Percentiles rank a stretch among this genome's conserved stretches.
phyloP scores from a whole-genome alignment of 176 grass and related monocot species.

The Phoenix dactylifera region DNA sequence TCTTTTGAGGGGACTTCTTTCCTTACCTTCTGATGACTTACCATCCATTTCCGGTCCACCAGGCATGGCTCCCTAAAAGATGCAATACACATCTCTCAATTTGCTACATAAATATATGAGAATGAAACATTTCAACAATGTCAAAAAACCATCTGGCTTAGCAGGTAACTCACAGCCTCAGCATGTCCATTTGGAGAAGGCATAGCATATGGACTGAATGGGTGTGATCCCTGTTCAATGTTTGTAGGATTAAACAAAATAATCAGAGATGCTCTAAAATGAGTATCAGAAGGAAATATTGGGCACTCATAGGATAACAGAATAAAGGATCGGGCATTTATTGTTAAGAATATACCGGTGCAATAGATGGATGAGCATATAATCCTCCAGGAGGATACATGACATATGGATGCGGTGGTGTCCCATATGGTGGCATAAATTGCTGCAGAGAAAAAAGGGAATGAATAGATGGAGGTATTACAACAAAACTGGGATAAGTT shows the following conservation, averaged over 20 bases:
- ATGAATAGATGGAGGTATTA: slow-evolving; percentile 15
- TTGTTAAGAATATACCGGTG: slow-evolving; percentile 47
- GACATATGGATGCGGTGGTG: slow-evolving; percentile 57
- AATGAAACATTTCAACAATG: no score
- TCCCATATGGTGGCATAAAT: slow-evolving; percentile 89
- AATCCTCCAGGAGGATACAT: slow-evolving; percentile 93
- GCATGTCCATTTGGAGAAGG: slow-evolving; percentile 57
- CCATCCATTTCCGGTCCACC: slow-evolving; percentile 49
- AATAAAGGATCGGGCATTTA: not conserved
- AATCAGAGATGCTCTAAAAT: no score
- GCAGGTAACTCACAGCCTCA: slow-evolving; percentile 58
- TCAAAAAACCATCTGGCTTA: no score
- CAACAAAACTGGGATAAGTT: slow-evolving; percentile 3
- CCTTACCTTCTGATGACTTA: slow-evolving; percentile 71
- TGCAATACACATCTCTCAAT: not conserved
- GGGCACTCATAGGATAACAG: not conserved
- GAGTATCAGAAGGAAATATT: no score
- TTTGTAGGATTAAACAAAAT: not conserved
- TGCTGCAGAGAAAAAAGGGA: slow-evolving; percentile 37
- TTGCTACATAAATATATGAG: no score
- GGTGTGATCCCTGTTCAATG: slow-evolving; percentile 56
- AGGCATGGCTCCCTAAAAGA: slow-evolving; percentile 44
- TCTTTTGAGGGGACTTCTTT: slow-evolving; percentile 68
- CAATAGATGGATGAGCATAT: slow-evolving; percentile 91
- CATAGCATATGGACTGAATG: slow-evolving; percentile 73